Conservation (phyloP, 2,329 filamentous ascomycete genomes). For the Xylariaceae sp. region DNA sequence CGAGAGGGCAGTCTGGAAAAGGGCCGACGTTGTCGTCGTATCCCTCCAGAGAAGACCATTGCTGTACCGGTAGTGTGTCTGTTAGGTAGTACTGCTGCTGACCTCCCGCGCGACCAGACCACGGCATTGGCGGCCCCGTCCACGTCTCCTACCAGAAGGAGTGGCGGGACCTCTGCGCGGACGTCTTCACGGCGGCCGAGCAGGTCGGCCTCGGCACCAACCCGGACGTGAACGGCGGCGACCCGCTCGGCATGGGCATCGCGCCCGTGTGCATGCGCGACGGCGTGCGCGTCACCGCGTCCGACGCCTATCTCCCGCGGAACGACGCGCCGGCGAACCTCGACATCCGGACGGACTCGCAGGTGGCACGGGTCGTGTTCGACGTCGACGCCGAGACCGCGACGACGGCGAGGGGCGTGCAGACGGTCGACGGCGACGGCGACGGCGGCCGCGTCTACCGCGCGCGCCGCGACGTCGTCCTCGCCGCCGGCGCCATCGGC, state of each 20-base stretch:
- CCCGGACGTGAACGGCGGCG: slow-evolving; percentile 13
- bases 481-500: slow-evolving; percentile 19
- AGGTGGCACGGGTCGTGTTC: slow-evolving; percentile 8
- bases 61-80: no score
- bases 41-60: no score
- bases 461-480: slow-evolving; percentile 18
- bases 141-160: slow-evolving; percentile 13
- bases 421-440: slow-evolving; percentile 6
- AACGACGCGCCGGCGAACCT: slow-evolving; percentile 8
- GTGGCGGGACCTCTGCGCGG: slow-evolving; percentile 8
- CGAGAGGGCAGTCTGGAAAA: no score
- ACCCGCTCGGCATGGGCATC: slow-evolving; percentile 18
- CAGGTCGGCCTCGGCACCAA: slow-evolving; percentile 11
- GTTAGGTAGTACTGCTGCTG: no score
- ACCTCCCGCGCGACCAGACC: slow-evolving; percentile 7
- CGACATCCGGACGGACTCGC: slow-evolving; percentile 4
- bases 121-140: slow-evolving; percentile 11
- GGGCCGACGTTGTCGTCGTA: no score
- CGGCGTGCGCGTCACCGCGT: slow-evolving; percentile 32
- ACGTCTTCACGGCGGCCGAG: slow-evolving; percentile 10
- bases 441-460: slow-evolving; percentile 2
- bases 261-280: slow-evolving; percentile 19
- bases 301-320: slow-evolving; percentile 26
- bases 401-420: slow-evolving; percentile 16
- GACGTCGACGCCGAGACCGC: no score